phyloP scores from a whole-genome alignment of 2,329 filamentous ascomycete genomes.

The Colletotrichum sp. region DNA sequence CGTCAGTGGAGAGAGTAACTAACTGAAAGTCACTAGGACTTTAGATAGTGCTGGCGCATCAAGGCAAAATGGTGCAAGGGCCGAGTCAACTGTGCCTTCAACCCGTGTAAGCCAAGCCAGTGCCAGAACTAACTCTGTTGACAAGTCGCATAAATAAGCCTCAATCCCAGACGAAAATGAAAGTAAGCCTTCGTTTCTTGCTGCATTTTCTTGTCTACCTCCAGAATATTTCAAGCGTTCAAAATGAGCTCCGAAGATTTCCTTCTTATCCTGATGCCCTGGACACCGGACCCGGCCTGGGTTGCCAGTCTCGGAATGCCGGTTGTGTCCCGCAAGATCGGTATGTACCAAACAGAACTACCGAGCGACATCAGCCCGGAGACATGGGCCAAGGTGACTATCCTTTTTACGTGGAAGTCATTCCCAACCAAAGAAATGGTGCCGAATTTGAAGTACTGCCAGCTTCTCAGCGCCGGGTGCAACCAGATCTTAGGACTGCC shows the following conservation, averaged over 20 bases:
- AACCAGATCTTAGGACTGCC: conserved; percentile 52
- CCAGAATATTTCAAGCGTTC: not conserved
- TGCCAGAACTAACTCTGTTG: not conserved
- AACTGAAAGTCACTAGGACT: not conserved
- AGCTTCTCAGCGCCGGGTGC: conserved; percentile 59
- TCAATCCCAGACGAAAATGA: not conserved
- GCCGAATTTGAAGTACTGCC: conserved; percentile 55
- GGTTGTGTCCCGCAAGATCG: not conserved
- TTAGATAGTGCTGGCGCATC: not conserved
- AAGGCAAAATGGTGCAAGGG: not conserved
- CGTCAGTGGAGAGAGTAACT: not conserved
- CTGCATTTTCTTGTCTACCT: not conserved
- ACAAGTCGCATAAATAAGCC: not conserved
- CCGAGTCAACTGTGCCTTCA: not conserved
- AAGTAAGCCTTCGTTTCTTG: not conserved
- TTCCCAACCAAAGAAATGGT: conserved; percentile 48
- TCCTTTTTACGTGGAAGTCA: conserved; percentile 48
- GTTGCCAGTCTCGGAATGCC: not conserved
- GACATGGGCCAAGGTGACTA: conserved; percentile 50
- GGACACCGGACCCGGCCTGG: not conserved
- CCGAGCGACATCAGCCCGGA: not conserved
- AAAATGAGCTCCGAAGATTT: not conserved
- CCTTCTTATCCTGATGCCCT: not conserved
- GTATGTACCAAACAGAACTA: not conserved
- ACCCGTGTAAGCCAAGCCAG: not conserved